A percentile compares a stretch with the other conserved stretches of the same genome.
These are phyloP conservation scores for Aspergillus hancockii DNA, from an alignment of 495 filamentous ascomycete species.

Conservation along the genomic window DNA sequence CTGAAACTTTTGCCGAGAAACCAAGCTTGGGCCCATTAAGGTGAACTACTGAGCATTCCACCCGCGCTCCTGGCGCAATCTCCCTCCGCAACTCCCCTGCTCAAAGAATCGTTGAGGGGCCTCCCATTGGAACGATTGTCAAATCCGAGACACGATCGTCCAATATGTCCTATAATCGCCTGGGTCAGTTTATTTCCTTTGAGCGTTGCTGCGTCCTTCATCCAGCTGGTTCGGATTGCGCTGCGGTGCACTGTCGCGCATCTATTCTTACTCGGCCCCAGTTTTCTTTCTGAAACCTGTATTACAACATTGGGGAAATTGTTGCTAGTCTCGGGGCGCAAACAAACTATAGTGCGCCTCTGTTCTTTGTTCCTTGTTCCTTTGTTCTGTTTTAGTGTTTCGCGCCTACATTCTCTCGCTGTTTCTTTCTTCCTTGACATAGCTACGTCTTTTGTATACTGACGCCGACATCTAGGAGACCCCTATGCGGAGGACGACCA, in stretches of 20 bases:
- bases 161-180: conserved; percentile 64
- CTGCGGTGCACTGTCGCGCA: conserved; percentile 19
- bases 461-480: conserved; percentile 31
- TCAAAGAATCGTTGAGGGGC: conserved; percentile 26
- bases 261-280: conserved; percentile 24
- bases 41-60: conserved; percentile 28
- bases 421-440: neutral
- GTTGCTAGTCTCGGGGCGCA: neutral
- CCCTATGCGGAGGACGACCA: conserved; percentile 59
- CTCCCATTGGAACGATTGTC: conserved; percentile 25
- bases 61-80: conserved; percentile 38
- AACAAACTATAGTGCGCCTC: neutral
- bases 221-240: conserved; percentile 13
- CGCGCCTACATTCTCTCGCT: neutral
- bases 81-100: conserved; percentile 21
- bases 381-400: neutral
- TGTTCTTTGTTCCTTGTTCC: neutral
- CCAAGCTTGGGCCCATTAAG: conserved; percentile 21
- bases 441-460: conserved; percentile 10
- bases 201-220: conserved; percentile 17
- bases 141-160: conserved; percentile 22
- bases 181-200: conserved; percentile 57
- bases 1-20: conserved; percentile 38
- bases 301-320: neutral
- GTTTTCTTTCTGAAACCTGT: conserved; percentile 25